Evolutionary conservation across 140 eudicot species (phyloP), one percentile per base, ranked within the genome.

Genomic region (Anethum foeniculum): DNA sequence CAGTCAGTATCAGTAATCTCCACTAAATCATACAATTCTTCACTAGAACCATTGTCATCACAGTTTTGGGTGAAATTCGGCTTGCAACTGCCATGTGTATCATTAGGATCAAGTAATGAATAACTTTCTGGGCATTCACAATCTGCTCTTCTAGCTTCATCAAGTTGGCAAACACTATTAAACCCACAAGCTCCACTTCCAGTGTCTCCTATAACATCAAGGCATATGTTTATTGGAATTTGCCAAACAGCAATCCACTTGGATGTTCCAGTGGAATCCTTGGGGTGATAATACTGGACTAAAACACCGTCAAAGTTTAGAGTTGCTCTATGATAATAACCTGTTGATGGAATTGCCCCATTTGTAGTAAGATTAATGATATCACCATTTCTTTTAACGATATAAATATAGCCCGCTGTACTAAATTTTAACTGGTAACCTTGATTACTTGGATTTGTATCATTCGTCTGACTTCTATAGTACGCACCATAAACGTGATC

Each of bases 91-190:
- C 71, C 71, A 64, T 64, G 34, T 64, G 71, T 64, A 64, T 64
- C 71, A 64, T 27, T 64, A 10, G 71, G 71, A 64, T 64, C 34
- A 64, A 64, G 14, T 64, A 64, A 64, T 23, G 71, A 64, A 64
- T 64, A 64, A 64, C 71, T 64, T 30, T 64, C 34, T 30, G 71
- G 71, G 71, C 71, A 64, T 64, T 64, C 71, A 64, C 71, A 64
- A 30, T 27, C 34, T 14, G 71, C 34, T 30, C 71, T 64, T 64
- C 71, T 30, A 64, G 38, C 12, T 25, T 64, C 38, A 64, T 27
- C 71, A 64, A 27, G 71, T 27, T 38, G 28, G 71, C 71, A 64
- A 6, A 64, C 71, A 64, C 71, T 64, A 14, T 64, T 64, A 64
- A 64, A 64, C 6, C 71, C 71, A 4, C 71, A 64, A 64, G 71